Conservation (phyloP, 177 flowering plant genomes). For the Tripterygium wilfordii region DNA sequence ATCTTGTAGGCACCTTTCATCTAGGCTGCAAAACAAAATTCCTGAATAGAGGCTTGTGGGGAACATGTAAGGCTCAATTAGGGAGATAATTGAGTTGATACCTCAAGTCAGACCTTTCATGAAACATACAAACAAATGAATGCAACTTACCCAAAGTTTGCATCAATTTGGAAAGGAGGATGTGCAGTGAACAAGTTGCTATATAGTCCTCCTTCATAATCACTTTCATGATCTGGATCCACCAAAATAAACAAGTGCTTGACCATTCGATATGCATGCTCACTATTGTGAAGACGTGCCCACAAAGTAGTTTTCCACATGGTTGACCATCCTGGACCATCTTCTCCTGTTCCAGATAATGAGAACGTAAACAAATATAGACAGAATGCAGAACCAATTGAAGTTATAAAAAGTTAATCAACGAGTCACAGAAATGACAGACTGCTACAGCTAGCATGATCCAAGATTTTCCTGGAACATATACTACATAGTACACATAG, state of each 20-base stretch:
- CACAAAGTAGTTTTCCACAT: conserved; percentile 79
- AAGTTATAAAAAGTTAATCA: too few species aligned
- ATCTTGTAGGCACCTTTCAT: too few species aligned
- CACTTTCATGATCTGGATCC: conserved; percentile 61
- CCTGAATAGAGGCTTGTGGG: too few species aligned
- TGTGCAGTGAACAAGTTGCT: conserved; percentile 93
- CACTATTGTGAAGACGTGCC: conserved; percentile 81
- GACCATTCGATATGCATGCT: conserved; percentile 80
- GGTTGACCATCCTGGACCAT: conserved; percentile 98
- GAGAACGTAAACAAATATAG: not conserved
- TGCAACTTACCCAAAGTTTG: conserved; percentile 77
- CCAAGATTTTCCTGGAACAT: too few species aligned
- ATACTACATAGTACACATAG: too few species aligned
- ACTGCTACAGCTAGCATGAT: too few species aligned
- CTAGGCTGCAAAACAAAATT: too few species aligned
- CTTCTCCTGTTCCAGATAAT: conserved; percentile 55
- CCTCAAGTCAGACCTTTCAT: not conserved
- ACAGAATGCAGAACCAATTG: too few species aligned
- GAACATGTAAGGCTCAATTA: too few species aligned
- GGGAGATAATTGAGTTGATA: too few species aligned
- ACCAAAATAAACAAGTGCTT: conserved; percentile 72
- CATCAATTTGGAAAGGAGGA: conserved; percentile 98
- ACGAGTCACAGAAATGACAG: too few species aligned
- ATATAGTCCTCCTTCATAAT: conserved; percentile 82
- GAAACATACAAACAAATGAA: not conserved